Percentiles rank a stretch among this genome's conserved stretches.
These are phyloP conservation scores for Cinchona pubescens DNA, from an alignment of 257 asterid genomes.

Conservation along the genomic window DNA sequence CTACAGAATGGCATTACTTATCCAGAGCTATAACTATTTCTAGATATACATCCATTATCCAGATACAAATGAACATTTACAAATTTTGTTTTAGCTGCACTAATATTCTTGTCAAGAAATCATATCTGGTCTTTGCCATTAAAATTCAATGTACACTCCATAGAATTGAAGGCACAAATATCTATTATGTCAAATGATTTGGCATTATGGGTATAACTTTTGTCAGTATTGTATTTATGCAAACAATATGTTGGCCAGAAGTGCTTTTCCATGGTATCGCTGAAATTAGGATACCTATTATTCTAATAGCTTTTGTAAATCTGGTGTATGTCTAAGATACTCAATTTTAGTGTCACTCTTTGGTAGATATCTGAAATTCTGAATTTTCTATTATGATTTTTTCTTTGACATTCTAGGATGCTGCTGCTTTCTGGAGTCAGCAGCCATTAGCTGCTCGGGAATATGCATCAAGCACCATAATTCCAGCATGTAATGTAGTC, in stretches of 20 bases:
- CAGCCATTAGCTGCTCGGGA: conserved; percentile 92
- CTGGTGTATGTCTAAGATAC: background rate
- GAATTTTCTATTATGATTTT: conserved; percentile 15
- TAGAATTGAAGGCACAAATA: background rate
- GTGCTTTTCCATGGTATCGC: background rate
- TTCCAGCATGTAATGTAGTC: conserved; percentile 82
- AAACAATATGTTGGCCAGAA: background rate
- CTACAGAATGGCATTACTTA: background rate
- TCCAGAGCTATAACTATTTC: background rate
- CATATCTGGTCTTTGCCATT: no score
- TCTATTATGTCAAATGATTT: background rate
- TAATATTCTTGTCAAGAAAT: background rate
- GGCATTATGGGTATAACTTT: background rate
- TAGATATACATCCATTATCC: background rate
- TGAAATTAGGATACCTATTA: background rate
- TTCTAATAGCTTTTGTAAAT: background rate
- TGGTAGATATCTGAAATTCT: conserved; percentile 1
- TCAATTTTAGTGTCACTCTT: background rate
- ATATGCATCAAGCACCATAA: conserved; percentile 86
- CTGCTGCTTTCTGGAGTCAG: conserved; percentile 96
- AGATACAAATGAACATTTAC: background rate
- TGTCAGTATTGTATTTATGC: conserved; percentile 7
- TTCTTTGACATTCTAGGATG: conserved; percentile 56
- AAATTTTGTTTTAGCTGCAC: background rate
- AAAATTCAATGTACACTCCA: background rate